Conservation (phyloP, 2,329 filamentous ascomycete species). For the Cladosporium sp. region DNA sequence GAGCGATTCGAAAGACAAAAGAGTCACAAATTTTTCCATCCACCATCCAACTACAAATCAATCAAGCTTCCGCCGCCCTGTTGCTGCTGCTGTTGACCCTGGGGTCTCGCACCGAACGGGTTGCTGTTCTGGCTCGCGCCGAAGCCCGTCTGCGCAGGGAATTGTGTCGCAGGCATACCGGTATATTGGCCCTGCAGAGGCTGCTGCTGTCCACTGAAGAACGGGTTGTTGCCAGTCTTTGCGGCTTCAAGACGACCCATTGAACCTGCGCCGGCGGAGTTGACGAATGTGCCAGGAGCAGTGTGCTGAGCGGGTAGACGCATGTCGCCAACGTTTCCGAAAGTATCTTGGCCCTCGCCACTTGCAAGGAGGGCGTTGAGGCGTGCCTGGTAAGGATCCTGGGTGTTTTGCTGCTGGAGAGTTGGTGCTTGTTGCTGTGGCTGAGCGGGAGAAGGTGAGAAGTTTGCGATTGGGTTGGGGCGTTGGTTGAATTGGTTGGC, state of each 20-base stretch:
- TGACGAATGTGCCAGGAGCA: constrained; percentile 92
- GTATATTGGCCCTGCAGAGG: constrained; percentile 20
- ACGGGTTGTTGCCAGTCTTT: constrained; percentile 82
- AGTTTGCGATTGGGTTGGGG: constrained; percentile 44
- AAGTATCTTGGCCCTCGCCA: constrained; percentile 94
- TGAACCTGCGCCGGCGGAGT: constrained; percentile 79
- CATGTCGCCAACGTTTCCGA: constrained; percentile 93
- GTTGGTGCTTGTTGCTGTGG: constrained; percentile 51
- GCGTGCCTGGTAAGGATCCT: constrained; percentile 64
- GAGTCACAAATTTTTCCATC: neutral
- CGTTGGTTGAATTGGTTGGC: constrained; percentile 62
- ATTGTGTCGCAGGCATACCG: constrained; percentile 40
- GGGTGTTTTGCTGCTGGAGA: constrained; percentile 27
- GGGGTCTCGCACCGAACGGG: constrained; percentile 57
- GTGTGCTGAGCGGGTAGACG: constrained; percentile 97
- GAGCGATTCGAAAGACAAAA: neutral
- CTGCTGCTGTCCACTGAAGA: constrained; percentile 66
- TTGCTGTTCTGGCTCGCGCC: constrained; percentile 41
- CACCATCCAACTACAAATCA: constrained; percentile 45
- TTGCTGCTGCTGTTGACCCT: constrained; percentile 38
- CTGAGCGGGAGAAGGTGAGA: constrained; percentile 37
- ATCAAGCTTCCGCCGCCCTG: constrained; percentile 57
- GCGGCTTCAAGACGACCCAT: constrained; percentile 67
- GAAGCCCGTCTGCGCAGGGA: constrained; percentile 52
- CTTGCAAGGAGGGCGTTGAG: constrained; percentile 83